Conservation (phyloP, 2,329 filamentous ascomycete genomes). For the Phaeosphaeriaceae sp. region DNA sequence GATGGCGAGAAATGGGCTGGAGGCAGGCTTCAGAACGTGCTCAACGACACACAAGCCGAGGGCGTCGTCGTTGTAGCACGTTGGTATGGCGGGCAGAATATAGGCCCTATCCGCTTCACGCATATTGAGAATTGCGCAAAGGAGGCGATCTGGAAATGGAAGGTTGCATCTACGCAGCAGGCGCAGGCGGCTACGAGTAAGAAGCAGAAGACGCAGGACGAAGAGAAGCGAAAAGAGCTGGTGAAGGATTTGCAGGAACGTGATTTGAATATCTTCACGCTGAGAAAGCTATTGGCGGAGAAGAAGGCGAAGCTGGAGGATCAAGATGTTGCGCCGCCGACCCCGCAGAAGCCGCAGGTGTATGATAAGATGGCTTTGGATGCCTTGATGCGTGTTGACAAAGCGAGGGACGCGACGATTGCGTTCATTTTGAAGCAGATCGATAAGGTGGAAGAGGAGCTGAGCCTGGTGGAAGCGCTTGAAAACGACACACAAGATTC, state of each 20-base stretch:
- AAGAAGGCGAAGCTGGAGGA: constrained; percentile 47
- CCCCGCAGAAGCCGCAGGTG: constrained; percentile 44
- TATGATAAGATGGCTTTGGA: constrained; percentile 54
- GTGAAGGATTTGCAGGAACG: constrained; percentile 46
- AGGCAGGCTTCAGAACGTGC: constrained; percentile 55
- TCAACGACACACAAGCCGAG: constrained; percentile 52
- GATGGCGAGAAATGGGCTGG: constrained; percentile 63
- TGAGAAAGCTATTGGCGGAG: constrained; percentile 55
- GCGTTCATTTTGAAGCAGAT: constrained; percentile 61
- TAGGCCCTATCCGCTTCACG: constrained; percentile 61
- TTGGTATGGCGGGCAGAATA: constrained; percentile 62
- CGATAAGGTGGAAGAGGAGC: constrained; percentile 56
- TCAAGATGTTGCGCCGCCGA: constrained; percentile 27
- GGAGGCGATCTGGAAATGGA: constrained; percentile 56
- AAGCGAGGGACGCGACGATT: constrained; percentile 61
- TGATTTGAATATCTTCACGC: constrained; percentile 56
- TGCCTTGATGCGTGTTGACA: constrained; percentile 52
- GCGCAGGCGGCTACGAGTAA: constrained; percentile 46
- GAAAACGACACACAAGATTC: constrained; percentile 28
- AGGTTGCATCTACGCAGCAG: constrained; percentile 37
- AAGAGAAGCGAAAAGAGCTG: constrained; percentile 48
- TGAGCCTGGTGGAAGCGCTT: constrained; percentile 33
- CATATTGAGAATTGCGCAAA: constrained; percentile 60
- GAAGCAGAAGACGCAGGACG: constrained; percentile 47
- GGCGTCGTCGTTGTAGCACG: constrained; percentile 61